These are phyloP conservation scores for Trichophyton schoenleinii DNA, from an alignment of 2,329 filamentous ascomycete genomes.

Conservation along the genomic window DNA sequence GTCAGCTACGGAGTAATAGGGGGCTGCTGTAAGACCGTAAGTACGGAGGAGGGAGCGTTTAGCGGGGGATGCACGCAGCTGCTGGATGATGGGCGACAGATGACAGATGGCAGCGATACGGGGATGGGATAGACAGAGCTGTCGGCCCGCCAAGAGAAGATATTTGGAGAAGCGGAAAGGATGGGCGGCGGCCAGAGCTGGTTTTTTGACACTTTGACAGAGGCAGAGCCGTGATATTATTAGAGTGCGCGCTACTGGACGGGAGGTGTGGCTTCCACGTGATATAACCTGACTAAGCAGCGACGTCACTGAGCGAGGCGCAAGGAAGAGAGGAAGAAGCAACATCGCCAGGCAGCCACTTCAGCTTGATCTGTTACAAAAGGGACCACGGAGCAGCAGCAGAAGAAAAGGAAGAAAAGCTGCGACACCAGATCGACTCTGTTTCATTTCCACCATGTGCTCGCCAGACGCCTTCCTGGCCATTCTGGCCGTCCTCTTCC, in stretches of 20 bases:
- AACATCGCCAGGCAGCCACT: slow-evolving; percentile 1
- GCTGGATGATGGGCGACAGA: too few relatives aligned
- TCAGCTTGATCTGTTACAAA: neutral
- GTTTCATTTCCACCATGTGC: slow-evolving; percentile 35
- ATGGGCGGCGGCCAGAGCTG: neutral
- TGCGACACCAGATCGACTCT: neutral
- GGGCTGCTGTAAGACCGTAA: too few relatives aligned
- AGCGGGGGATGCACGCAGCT: neutral
- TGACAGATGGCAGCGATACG: too few relatives aligned
- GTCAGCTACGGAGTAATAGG: too few relatives aligned
- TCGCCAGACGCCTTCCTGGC: slow-evolving; percentile 49
- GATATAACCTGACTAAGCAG: neutral
- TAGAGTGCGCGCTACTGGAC: too few relatives aligned
- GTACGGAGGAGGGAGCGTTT: neutral
- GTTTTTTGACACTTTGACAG: too few relatives aligned
- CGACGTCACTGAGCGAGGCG: neutral
- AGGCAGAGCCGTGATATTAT: too few relatives aligned
- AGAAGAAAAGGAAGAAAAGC: neutral
- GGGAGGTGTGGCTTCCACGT: neutral
- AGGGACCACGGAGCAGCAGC: neutral
- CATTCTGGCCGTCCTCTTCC: slow-evolving; percentile 49
- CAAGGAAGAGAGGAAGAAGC: neutral
- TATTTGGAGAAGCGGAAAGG: neutral
- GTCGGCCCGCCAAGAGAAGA: too few relatives aligned
- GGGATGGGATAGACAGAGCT: too few relatives aligned